These are phyloP conservation scores for Auriculariales sp. DNA, from an alignment of 768 basidiomycete species.

Conservation along the genomic window DNA sequence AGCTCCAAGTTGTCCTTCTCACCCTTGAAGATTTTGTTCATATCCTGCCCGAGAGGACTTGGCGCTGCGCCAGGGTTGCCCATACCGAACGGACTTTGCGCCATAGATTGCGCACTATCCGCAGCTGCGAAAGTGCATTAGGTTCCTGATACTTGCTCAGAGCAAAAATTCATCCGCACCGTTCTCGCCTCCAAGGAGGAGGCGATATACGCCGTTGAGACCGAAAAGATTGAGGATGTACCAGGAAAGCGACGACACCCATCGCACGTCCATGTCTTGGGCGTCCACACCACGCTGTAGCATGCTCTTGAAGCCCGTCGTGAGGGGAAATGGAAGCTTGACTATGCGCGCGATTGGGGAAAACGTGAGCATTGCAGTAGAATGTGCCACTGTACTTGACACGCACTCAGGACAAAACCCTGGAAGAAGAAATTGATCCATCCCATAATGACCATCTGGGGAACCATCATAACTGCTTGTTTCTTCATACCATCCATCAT, in stretches of 20 bases:
- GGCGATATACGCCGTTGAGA: slow-evolving; percentile 85
- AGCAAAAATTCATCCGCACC: slow-evolving; percentile 31
- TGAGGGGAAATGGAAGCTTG: slow-evolving; percentile 92
- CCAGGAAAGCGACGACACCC: slow-evolving; percentile 98
- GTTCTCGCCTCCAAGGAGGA: slow-evolving; percentile 83
- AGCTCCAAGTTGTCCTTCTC: slow-evolving; percentile 91
- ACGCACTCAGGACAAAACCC: slow-evolving; percentile 92
- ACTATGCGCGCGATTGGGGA: slow-evolving; percentile 32
- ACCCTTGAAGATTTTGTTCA: slow-evolving; percentile 74
- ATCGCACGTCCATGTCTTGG: slow-evolving; percentile 92
- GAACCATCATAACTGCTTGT: slow-evolving; percentile 98
- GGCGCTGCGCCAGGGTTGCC: slow-evolving; percentile 26
- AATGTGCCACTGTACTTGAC: slow-evolving; percentile 3
- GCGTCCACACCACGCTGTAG: slow-evolving; percentile 92
- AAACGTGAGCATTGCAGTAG: neutral
- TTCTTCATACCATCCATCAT: slow-evolving; percentile 99
- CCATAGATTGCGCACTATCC: slow-evolving; percentile 55
- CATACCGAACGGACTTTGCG: slow-evolving; percentile 58
- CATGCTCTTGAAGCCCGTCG: slow-evolving; percentile 95
- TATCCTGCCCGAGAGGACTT: slow-evolving; percentile 64
- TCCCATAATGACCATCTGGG: slow-evolving; percentile 97
- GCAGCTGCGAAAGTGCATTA: slow-evolving; percentile 36
- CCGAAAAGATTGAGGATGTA: slow-evolving; percentile 99
- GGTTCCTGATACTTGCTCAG: slow-evolving; percentile 7
- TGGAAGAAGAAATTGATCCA: slow-evolving; percentile 99